Evolutionary conservation across 345 rosid genomes (phyloP), one percentile per base, ranked within the genome.

Genomic region (Acer saccharum): DNA sequence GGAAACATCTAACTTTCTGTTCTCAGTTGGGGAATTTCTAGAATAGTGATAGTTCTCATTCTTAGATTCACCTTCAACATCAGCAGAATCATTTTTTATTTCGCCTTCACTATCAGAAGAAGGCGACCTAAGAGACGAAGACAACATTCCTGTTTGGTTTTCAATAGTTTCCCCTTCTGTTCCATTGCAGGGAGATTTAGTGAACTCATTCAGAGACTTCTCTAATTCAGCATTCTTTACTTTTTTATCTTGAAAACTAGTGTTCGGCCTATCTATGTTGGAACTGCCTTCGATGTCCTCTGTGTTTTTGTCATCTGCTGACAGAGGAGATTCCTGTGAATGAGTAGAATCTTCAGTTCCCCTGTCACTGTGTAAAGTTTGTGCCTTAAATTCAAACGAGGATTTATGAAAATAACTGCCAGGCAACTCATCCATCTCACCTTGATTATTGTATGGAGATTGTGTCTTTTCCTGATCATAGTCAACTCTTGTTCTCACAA

Each of bases 391-490:
- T 62, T 78, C 74, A 58, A 65, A 74, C 39, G 76, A 78, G 23
- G 76, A 73, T 81, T 74, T 77, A 69, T 55, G 78, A 61, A 81
- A 63, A 77, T 81, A 77, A 69, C 25, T 77, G 75, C 81, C 76
- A 55, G 58, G 46, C 77, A 81, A 74, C 72, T 77, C 68, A 69
- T 76, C 78, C 81, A 74, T 69, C 79, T 82, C 85, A 78, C 74
- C 77, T 76, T 76, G 66, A 77, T 77, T 66, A 61, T 50, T 10
- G 48, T n/a, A 58, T 23, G 60, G 58, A 58, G 81, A 68, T 21
- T 23, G 41, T 6, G 13, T 21, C 69, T 46, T 78, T 27, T 67
- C 46, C 68, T 62, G 73, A 69, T 82, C 68, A 75, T 67, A 41
- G 17, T 41, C 23, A 60, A 61, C 32, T 44, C 65, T 63, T 12